Percentiles rank a stretch among this genome's conserved stretches.
These are phyloP conservation scores for Metarhizium guizhouense DNA, from an alignment of 2,329 filamentous ascomycete species.

Conservation along the genomic window DNA sequence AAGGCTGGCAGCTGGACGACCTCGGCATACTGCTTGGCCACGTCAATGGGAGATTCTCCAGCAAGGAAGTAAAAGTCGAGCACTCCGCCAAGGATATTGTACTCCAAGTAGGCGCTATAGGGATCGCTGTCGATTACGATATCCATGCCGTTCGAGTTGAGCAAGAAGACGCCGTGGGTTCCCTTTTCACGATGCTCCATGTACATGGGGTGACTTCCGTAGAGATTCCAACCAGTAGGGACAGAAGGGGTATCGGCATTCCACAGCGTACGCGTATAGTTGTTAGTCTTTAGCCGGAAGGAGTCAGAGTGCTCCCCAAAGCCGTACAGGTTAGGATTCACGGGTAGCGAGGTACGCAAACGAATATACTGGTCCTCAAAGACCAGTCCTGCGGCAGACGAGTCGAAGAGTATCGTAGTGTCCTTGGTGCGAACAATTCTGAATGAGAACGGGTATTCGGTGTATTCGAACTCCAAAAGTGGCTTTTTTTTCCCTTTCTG, in stretches of 20 bases:
- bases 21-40: slow-evolving; percentile 50
- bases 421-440: slow-evolving; percentile 31
- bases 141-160: slow-evolving; percentile 71
- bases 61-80: slow-evolving; percentile 63
- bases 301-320: slow-evolving; percentile 66
- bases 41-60: slow-evolving; percentile 48
- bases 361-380: slow-evolving; percentile 69
- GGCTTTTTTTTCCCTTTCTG: slow-evolving; percentile 15
- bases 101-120: slow-evolving; percentile 58
- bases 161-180: slow-evolving; percentile 57
- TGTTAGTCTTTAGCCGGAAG: slow-evolving; percentile 53
- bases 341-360: slow-evolving; percentile 57
- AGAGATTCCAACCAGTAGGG: slow-evolving; percentile 56
- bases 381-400: slow-evolving; percentile 51
- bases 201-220: slow-evolving; percentile 68
- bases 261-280: slow-evolving; percentile 63
- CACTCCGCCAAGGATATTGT: slow-evolving; percentile 69
- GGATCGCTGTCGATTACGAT: slow-evolving; percentile 59
- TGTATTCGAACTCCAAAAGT: slow-evolving; percentile 34
- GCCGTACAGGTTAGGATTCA: slow-evolving; percentile 62
- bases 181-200: slow-evolving; percentile 55
- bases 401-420: slow-evolving; percentile 52
- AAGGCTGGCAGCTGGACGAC: slow-evolving; percentile 49
- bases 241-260: slow-evolving; percentile 55
- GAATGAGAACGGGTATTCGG: slow-evolving; percentile 52